Evolutionary conservation across 345 rosid genomes (phyloP).

Genomic region (Eucalyptus polyanthemos): DNA sequence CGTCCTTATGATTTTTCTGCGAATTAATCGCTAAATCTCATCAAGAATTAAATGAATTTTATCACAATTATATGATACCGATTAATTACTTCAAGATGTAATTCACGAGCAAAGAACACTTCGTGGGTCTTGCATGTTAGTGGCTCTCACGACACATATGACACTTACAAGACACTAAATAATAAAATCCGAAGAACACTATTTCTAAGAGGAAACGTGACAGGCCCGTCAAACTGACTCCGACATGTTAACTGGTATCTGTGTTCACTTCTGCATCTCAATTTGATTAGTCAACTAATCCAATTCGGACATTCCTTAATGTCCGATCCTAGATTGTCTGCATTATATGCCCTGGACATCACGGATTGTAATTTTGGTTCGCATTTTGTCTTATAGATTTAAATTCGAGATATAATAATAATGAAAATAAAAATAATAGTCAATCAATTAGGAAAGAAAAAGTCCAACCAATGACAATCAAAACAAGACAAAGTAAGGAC

Average conservation of each 20-base stretch:
- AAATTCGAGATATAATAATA: background rate
- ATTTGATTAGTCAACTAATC: background rate
- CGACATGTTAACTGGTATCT: background rate
- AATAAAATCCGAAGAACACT: background rate
- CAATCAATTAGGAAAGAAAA: background rate
- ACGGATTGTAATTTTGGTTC: background rate
- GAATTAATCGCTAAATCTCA: background rate
- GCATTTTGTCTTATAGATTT: background rate
- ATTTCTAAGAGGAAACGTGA: background rate
- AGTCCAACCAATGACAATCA: background rate
- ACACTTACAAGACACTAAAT: background rate
- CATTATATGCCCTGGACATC: background rate
- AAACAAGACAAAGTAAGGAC: background rate
- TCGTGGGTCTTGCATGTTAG: background rate
- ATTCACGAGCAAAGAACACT: background rate
- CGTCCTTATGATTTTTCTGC: background rate
- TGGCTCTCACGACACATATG: background rate
- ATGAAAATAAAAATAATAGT: background rate
- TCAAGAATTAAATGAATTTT: background rate
- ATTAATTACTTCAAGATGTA: background rate
- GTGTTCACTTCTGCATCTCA: background rate
- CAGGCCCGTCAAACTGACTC: background rate
- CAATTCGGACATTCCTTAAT: background rate
- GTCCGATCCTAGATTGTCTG: background rate
- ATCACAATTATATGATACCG: background rate